Evolutionary conservation across 495 filamentous ascomycete species (phyloP), one percentile per base, ranked within the genome.

Genomic region (Corynascus novoguineensis): DNA sequence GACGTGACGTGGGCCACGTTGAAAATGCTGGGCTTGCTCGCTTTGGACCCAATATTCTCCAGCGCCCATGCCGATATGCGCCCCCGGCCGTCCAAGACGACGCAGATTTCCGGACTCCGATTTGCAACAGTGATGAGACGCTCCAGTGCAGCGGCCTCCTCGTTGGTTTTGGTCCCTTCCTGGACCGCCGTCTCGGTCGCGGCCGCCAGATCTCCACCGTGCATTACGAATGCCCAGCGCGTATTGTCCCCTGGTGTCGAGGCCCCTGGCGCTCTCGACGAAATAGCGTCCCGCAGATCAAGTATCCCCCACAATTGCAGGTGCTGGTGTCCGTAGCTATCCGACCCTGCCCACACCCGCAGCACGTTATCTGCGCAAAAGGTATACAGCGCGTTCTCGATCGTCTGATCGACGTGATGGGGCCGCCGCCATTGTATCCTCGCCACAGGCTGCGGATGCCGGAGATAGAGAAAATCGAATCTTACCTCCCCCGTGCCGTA

Each of bases 31-130:
- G 80, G 78, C 59, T 85, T 81, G 59, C 78, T 82, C 29, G 75
- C 72, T 61, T 89, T 93, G 63, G 82, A 85, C 17, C 90, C 89
- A 24, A 97, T 80, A 65, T 92, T 90, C 68, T 97, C 92, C 53
- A 99, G 67, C 2, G 89, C 95, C 92, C 92, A 96, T 0, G 92
- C 93, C 45, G 88, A 90, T 89, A 97, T 90, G 61, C 86, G 82
- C 5, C 93, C 93, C 35, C 80, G 75, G 19, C 86, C 85, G 71
- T 99, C 92, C 50, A 95, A 76, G 3, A 92, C 84, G 15, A 97
- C 77, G 60, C 89, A 91, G 3, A 97, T 82, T 63, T 99, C 95
- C 0, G 92, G 95, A 48, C 78, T 86, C 25, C 84, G 83, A 52
- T 90, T 92, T 6, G 89, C 89, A 56, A 97, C 83, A 57, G 95